Evolutionary conservation across 2,329 filamentous ascomycete genomes (phyloP).

Genomic region (Atkinsonella hypoxylon): DNA sequence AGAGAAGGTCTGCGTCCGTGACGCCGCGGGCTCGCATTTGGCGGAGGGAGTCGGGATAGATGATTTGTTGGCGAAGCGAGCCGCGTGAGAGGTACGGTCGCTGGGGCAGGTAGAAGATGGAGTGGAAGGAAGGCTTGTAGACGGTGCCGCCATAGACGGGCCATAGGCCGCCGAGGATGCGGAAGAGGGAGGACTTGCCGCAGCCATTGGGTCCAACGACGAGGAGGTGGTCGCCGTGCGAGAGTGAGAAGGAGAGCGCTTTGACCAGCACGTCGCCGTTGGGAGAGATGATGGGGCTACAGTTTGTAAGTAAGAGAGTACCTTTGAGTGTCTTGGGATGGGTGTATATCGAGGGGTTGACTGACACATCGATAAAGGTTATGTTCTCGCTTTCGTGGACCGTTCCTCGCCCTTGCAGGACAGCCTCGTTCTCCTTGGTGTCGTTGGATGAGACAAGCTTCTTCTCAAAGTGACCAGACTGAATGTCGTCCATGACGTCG

Average conservation of each 20-base stretch:
- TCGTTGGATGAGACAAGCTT: conserved; percentile 84
- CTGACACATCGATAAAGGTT: conserved; percentile 68
- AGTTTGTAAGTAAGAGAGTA: conserved; percentile 6
- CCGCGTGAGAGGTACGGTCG: conserved; percentile 87
- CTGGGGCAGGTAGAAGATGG: conserved; percentile 98
- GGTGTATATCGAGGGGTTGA: conserved; percentile 9
- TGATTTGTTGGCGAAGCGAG: conserved; percentile 89
- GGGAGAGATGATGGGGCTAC: conserved; percentile 79
- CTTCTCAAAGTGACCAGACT: conserved; percentile 86
- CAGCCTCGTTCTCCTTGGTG: conserved; percentile 68
- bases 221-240: conserved; percentile 77
- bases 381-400: conserved; percentile 76
- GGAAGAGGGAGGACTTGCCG: conserved; percentile 91
- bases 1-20: conserved; percentile 67
- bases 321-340: too few relatives aligned
- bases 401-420: conserved; percentile 70
- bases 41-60: conserved; percentile 81
- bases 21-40: conserved; percentile 79
- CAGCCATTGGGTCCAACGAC: conserved; percentile 96
- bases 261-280: conserved; percentile 88
- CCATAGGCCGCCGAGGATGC: conserved; percentile 92
- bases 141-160: conserved; percentile 94
- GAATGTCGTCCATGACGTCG: conserved; percentile 89
- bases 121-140: conserved; percentile 77
- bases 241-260: conserved; percentile 76